phyloP scores from a whole-genome alignment of 352 stramenopile genomes.

The Plasmopara muralis region DNA sequence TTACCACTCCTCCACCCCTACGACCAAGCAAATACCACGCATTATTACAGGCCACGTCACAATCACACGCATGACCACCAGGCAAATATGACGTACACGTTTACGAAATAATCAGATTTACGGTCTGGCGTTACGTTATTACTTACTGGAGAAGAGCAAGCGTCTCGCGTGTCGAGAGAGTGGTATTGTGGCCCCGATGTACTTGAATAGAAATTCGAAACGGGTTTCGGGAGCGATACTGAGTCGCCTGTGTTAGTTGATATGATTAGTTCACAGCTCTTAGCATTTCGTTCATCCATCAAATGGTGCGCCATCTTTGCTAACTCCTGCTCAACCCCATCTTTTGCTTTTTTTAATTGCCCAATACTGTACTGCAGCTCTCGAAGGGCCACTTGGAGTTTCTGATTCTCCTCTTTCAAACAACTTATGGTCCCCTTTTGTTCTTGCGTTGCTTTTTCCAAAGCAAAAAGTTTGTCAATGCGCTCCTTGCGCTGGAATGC shows the following conservation, averaged over 20 bases:
- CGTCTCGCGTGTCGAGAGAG: slow-evolving; percentile 44
- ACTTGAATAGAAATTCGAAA: slow-evolving; percentile 9
- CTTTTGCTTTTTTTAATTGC: slow-evolving; percentile 69
- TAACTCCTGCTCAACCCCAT: slow-evolving; percentile 59
- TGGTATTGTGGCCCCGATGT: slow-evolving; percentile 9
- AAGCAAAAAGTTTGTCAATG: slow-evolving; percentile 77
- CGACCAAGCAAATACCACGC: slow-evolving; percentile 2
- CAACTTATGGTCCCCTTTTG: slow-evolving; percentile 68
- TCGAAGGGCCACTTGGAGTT: slow-evolving; percentile 69
- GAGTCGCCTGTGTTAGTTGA: slow-evolving; percentile 10
- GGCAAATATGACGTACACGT: slow-evolving; percentile 14
- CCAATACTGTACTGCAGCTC: slow-evolving; percentile 83
- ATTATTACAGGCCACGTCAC: neutral
- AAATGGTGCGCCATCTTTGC: slow-evolving; percentile 53
- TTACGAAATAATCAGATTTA: slow-evolving; percentile 1
- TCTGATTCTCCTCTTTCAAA: slow-evolving; percentile 73
- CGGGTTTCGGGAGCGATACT: slow-evolving; percentile 10
- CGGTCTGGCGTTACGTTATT: slow-evolving; percentile 10
- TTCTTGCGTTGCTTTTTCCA: slow-evolving; percentile 78
- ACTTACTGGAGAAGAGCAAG: slow-evolving; percentile 54
- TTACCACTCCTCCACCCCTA: slow-evolving; percentile 28
- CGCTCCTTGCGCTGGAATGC: slow-evolving; percentile 83
- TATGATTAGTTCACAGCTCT: slow-evolving; percentile 27
- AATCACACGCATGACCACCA: neutral
- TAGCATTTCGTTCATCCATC: slow-evolving; percentile 56